Base-by-base conservation (phyloP, 371 early-diverging fungal genomes). In the Mycotypha africana region DNA sequence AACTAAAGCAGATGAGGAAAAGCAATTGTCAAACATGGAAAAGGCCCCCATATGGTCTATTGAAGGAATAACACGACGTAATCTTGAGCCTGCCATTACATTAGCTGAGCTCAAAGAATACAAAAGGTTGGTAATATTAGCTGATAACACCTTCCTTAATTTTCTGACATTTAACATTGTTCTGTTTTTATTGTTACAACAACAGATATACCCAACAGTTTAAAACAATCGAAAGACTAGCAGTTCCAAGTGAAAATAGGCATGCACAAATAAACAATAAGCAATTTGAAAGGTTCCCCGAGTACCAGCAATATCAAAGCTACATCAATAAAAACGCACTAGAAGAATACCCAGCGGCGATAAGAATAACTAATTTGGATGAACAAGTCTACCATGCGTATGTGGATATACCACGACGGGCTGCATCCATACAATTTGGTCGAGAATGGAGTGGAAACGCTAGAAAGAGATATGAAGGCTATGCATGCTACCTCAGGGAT, bases 51-150 rank as follows among this genome's bases (percentile, higher is more conserved):
- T 40, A 10, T 73, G 76, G 73, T 53, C 68, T 5, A 75, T 78
- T 28, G 78, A 81, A 45, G 66, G 72, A 0, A 64, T 83, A 15
- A 71, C 72, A 1, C 55, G 64, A 11, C 62, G 74, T 14, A 65
- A 78, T 41, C 65, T 81, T 17, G 75, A 85, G 19, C 86, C 86
- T 9, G 51, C 47, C 5, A 75, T 84, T 24, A 67, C 70, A 4
- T 50, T 53, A 3, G 48, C 53, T 4, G 84, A 85, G 46, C 49
- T 55, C 4, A 66, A 75, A 25, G 84, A 83, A 49, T 85, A 85
- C 44, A 63, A 56, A 56, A 70, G 78, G 73, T 84, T 11, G 30
- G n/a, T n/a, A n/a, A n/a, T n/a, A n/a, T n/a, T n/a, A n/a, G n/a
- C n/a, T n/a, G n/a, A n/a, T n/a, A n/a, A n/a, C n/a, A n/a, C 11